Evolutionary conservation across 441 rosid species (phyloP).

Genomic region (Bocquillonia castaneifolia): DNA sequence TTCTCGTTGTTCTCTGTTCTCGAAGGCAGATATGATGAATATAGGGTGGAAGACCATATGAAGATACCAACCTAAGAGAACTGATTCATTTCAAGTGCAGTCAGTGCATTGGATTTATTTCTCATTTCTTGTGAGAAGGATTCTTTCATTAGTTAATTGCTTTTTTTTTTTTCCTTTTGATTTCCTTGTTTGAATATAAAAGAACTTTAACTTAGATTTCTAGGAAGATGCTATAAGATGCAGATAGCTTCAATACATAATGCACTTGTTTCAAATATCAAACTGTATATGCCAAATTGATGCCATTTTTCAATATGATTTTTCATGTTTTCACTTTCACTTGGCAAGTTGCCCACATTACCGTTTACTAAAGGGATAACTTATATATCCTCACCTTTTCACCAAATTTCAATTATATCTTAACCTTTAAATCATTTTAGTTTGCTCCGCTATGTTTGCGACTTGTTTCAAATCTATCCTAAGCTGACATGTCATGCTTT

Average conservation of each 20-base stretch:
- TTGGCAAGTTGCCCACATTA: too few relatives aligned
- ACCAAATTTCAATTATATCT: too few relatives aligned
- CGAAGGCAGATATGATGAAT: conserved; percentile 22
- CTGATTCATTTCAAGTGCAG: background rate
- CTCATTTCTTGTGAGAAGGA: conserved; percentile 44
- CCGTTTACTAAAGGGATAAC: too few relatives aligned
- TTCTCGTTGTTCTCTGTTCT: conserved; percentile 37
- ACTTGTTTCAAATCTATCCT: too few relatives aligned
- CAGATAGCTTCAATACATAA: background rate
- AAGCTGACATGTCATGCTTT: too few relatives aligned
- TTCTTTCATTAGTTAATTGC: background rate
- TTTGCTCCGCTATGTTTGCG: too few relatives aligned
- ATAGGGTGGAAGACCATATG: conserved; percentile 23
- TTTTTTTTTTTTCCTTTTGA: background rate
- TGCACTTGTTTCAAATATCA: background rate
- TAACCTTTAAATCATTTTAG: too few relatives aligned
- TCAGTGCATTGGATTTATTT: conserved; percentile 2
- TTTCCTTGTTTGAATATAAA: background rate
- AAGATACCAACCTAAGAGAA: conserved; percentile 53
- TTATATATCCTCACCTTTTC: too few relatives aligned
- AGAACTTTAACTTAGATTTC: background rate
- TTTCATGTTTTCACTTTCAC: background rate
- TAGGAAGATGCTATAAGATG: background rate
- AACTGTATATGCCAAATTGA: conserved; percentile 16
- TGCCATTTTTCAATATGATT: background rate